These are phyloP conservation scores for Phytophthora pseudosyringae DNA, from an alignment of 352 stramenopile species.

Conservation along the genomic window DNA sequence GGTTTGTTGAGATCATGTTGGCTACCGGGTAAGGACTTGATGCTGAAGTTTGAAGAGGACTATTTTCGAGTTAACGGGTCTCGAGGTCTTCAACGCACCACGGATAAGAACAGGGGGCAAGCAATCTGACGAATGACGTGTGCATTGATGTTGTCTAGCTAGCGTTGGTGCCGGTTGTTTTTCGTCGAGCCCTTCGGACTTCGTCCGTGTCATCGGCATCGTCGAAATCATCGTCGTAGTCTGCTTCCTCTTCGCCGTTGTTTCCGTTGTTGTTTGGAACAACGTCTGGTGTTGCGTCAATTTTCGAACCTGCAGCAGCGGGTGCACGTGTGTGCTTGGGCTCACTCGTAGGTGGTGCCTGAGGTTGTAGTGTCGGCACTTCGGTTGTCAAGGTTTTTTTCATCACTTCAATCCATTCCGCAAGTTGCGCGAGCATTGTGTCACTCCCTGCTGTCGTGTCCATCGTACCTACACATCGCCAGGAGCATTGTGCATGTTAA, in stretches of 20 bases:
- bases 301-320: not conserved
- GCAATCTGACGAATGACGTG: constrained; percentile 2
- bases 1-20: too few species aligned
- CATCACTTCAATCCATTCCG: constrained; percentile 37
- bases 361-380: not conserved
- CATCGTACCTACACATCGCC: constrained; percentile 14
- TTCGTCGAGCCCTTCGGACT: constrained; percentile 19
- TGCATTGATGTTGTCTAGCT: constrained; percentile 5
- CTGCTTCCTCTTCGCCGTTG: constrained; percentile 35
- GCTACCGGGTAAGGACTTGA: constrained; percentile 12
- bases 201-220: constrained; percentile 33
- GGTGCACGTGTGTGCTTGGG: not conserved
- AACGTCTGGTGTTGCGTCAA: constrained; percentile 10
- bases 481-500: constrained; percentile 10
- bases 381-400: constrained; percentile 13
- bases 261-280: not conserved
- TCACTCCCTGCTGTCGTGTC: constrained; percentile 19
- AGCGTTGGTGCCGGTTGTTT: constrained; percentile 7
- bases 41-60: constrained; percentile 2
- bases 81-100: not conserved
- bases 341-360: not conserved
- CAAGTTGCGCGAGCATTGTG: constrained; percentile 35
- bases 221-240: constrained; percentile 60
- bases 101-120: constrained; percentile 3
- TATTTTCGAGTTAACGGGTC: not conserved